Evolutionary conservation across 805 yeast genomes (phyloP).

Genomic region (Candida verbasci): DNA sequence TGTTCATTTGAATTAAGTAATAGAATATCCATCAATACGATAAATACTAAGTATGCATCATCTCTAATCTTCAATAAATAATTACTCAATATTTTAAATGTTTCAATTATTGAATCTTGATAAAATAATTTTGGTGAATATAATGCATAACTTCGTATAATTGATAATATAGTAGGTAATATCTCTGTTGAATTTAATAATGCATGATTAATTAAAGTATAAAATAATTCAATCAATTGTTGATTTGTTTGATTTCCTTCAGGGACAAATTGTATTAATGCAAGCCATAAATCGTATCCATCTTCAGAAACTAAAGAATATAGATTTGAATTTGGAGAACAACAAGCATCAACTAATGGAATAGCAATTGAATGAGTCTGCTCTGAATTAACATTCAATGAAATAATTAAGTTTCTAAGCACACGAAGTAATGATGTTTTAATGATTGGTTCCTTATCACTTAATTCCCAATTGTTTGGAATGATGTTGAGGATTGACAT

Average conservation of each 20-base stretch:
- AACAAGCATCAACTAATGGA: slow-evolving; percentile 65
- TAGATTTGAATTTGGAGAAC: slow-evolving; percentile 36
- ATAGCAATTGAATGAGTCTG: slow-evolving; percentile 51
- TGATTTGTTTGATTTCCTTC: slow-evolving; percentile 19
- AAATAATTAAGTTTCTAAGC: slow-evolving; percentile 49
- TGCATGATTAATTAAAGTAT: slow-evolving; percentile 50
- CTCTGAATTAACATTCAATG: slow-evolving; percentile 51
- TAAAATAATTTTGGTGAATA: slow-evolving; percentile 40
- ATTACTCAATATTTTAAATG: slow-evolving; percentile 47
- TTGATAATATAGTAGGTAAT: slow-evolving; percentile 56
- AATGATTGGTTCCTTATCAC: slow-evolving; percentile 42
- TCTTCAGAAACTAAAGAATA: slow-evolving; percentile 72
- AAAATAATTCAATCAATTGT: slow-evolving; percentile 41
- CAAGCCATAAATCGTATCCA: slow-evolving; percentile 81
- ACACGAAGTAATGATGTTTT: slow-evolving; percentile 45
- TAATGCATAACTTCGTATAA: slow-evolving; percentile 60
- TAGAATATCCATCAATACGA: slow-evolving; percentile 51
- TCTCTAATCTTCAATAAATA: slow-evolving; percentile 64
- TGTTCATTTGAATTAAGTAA: slow-evolving; percentile 28
- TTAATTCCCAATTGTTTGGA: slow-evolving; percentile 74
- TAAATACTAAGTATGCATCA: slow-evolving; percentile 56
- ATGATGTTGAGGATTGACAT: slow-evolving; percentile 49
- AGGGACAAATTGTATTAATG: slow-evolving; percentile 61
- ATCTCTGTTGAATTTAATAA: slow-evolving; percentile 72
- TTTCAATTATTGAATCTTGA: slow-evolving; percentile 29